Evolutionary conservation across 2,329 filamentous ascomycete species (phyloP).

Genomic region (Colletotrichum ledebouriae): DNA sequence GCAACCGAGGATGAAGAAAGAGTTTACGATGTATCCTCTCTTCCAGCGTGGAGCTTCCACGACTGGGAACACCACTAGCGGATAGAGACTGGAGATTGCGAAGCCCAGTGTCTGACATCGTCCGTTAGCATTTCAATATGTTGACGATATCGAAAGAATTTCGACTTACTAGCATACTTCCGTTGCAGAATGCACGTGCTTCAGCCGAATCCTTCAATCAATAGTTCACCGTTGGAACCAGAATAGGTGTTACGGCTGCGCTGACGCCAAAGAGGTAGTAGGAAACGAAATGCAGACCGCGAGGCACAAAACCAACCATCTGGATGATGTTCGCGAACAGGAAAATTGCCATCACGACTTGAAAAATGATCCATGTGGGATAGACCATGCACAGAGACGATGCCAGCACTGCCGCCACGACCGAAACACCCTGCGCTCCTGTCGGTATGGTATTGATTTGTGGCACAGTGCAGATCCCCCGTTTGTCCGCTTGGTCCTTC

Average conservation of each 20-base stretch:
- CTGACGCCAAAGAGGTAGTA: conserved; percentile 46
- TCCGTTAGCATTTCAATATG: neutral
- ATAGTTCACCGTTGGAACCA: conserved; percentile 46
- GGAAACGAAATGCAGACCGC: conserved; percentile 41
- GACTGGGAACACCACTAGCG: conserved; percentile 43
- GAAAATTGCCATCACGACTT: conserved; percentile 44
- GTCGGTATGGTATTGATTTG: conserved; percentile 46
- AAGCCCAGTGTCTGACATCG: conserved; percentile 42
- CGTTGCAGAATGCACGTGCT: conserved; percentile 44
- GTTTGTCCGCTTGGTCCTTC: conserved; percentile 40
- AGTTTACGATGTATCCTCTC: conserved; percentile 46
- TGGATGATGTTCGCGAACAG: conserved; percentile 44
- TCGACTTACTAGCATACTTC: conserved; percentile 43
- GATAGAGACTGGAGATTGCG: conserved; percentile 44
- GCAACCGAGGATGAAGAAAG: conserved; percentile 42
- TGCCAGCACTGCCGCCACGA: conserved; percentile 46
- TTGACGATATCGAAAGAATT: neutral
- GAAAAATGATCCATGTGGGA: conserved; percentile 50
- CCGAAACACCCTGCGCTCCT: conserved; percentile 47
- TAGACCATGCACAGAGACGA: conserved; percentile 52
- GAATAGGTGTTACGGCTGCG: conserved; percentile 46
- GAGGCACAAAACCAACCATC: conserved; percentile 43
- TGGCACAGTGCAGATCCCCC: conserved; percentile 43
- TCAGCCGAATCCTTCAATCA: conserved; percentile 46
- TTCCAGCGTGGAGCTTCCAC: conserved; percentile 44